Conservation (phyloP, 352 stramenopile species). For the Thalassiosira delicatula region DNA sequence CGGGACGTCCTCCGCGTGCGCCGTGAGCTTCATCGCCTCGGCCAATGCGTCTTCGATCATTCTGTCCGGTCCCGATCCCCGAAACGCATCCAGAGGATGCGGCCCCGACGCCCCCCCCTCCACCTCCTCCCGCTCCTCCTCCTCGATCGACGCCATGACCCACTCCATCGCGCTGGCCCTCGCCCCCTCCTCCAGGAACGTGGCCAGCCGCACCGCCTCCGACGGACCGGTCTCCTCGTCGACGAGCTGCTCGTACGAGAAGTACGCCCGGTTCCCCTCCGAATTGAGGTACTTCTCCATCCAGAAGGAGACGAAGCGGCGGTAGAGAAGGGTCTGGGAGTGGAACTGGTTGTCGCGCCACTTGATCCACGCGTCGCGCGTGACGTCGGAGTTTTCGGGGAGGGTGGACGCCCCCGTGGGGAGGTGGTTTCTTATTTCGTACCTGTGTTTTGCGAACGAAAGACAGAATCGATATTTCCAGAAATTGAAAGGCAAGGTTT, state of each 20-base stretch:
- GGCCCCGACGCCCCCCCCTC: constrained; percentile 1
- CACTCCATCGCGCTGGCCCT: constrained; percentile 13
- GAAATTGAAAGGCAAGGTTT: no score
- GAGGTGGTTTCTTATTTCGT: constrained; percentile 49
- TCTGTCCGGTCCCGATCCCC: constrained; percentile 14
- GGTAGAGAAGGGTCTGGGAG: constrained; percentile 55
- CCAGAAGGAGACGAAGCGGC: constrained; percentile 64
- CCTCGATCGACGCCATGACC: constrained; percentile 13
- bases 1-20: constrained; percentile 26
- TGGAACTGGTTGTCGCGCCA: constrained; percentile 56
- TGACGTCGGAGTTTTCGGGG: constrained; percentile 10
- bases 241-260: constrained; percentile 52
- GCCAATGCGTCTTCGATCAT: constrained; percentile 40
- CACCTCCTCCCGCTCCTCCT: background rate
- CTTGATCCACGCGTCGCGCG: constrained; percentile 45
- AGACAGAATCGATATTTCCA: no score
- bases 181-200: constrained; percentile 12
- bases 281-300: constrained; percentile 54
- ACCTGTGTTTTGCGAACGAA: constrained; percentile 7
- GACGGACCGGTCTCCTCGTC: constrained; percentile 10
- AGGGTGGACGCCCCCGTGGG: constrained; percentile 32
- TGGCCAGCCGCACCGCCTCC: constrained; percentile 20
- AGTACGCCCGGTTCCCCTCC: constrained; percentile 48
- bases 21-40: constrained; percentile 26
- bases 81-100: constrained; percentile 22